Evolutionary conservation across 176 grass and related monocot species (phyloP), one percentile per base, ranked within the genome.

Genomic region (Hyparrhenia diplandra): DNA sequence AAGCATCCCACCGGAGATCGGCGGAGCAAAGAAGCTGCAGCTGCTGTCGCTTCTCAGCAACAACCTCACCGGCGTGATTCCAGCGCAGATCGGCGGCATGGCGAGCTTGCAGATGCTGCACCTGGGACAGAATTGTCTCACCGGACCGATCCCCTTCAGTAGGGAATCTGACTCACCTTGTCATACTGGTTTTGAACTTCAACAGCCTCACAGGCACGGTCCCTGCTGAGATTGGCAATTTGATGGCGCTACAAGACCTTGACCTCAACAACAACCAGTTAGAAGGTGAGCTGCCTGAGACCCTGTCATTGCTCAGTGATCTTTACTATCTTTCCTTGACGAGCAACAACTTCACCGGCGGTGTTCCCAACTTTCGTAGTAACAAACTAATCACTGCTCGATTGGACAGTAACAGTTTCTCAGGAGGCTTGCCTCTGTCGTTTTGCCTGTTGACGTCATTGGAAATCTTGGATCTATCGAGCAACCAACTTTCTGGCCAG

Each of bases 391-490:
- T 64, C 39, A 4, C 25, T 13, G 59, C 25, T 20, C 25, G 20
- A 62, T 46, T 78, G 4, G 10, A 43, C 39, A 24, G 25, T 42
- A 78, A 78, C 37, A 78, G 20, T 32, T 78, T 78, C 16, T 64
- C 75, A 14, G 75, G 59, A 31, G 14, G 14, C 2, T 78, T 78
- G 0, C 75, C 75, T 64, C 37, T 64, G 24, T 78, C 75, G 14
- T 31, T 78, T 41, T 78, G 75, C 37, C 75, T n/a, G 18, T 3
- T 8, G 17, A 63, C 59, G 30, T 78, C 75, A 31, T 32, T 78
- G 75, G 17, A 78, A 46, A n/a, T 35, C 1, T 36, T 94, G 36
- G 84, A 81, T 21, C 72, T 94, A 28, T 91, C 79, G 23, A 67
- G 20, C 24, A 94, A 91, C 54, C 43, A 74, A 6, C 63, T 94